Evolutionary conservation across 345 rosid species (phyloP).

Genomic region (Cardamine chenopodiifolia): DNA sequence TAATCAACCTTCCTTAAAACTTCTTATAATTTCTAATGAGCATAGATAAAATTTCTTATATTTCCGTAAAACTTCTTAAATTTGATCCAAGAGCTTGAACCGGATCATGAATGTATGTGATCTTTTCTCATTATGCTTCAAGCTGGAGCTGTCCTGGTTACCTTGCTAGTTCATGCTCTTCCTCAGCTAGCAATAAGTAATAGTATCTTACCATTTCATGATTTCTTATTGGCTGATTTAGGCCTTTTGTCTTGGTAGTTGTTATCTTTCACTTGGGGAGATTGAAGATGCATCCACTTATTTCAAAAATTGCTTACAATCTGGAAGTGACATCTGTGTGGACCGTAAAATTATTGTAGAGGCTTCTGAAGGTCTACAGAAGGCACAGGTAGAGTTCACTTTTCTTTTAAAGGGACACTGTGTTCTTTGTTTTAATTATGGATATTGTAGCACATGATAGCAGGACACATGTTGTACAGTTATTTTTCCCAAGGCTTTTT

Average conservation of each 20-base stretch:
- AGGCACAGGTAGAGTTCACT: slow-evolving; percentile 69
- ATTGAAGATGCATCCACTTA: slow-evolving; percentile 70
- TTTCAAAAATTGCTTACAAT: slow-evolving; percentile 79
- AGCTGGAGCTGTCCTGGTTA: slow-evolving; percentile 9
- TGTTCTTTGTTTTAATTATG: slow-evolving; percentile 28
- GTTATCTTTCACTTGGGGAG: slow-evolving; percentile 93
- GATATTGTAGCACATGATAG: slow-evolving; percentile 18
- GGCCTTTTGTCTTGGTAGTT: slow-evolving; percentile 50
- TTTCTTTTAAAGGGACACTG: slow-evolving; percentile 1
- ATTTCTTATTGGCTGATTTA: slow-evolving; percentile 30
- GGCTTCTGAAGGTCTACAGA: slow-evolving; percentile 91
- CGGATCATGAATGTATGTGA: slow-evolving; percentile 1
- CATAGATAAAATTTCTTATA: slow-evolving; percentile 7
- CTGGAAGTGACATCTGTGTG: slow-evolving; percentile 73
- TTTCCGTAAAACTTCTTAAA: neutral
- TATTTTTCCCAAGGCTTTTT: slow-evolving; percentile 14
- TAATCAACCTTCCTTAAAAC: slow-evolving; percentile 25
- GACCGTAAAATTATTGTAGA: slow-evolving; percentile 80
- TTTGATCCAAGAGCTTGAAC: slow-evolving; percentile 28
- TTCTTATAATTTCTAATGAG: slow-evolving; percentile 28
- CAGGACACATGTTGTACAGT: slow-evolving; percentile 1
- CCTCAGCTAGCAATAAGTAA: slow-evolving; percentile 21
- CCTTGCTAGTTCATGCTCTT: slow-evolving; percentile 18
- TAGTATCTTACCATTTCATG: neutral
- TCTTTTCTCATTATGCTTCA: slow-evolving; percentile 10